phyloP scores from a whole-genome alignment of 176 grass and related monocot genomes.

The Aegilops tauschii region DNA sequence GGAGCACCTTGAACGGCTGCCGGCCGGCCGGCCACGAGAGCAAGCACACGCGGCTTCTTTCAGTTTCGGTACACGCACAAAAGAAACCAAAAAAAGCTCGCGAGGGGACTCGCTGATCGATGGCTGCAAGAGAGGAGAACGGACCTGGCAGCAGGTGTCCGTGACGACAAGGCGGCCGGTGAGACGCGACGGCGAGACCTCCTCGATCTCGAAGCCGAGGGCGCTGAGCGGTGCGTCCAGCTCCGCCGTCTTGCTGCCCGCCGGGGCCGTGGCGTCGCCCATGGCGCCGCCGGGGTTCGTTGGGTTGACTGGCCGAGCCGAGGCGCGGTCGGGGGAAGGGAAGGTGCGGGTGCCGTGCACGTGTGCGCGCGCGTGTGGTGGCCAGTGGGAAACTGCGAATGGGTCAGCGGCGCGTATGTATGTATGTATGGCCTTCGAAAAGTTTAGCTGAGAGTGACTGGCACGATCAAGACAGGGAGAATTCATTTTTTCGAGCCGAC shows the following conservation, averaged over 20 bases:
- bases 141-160: slow-evolving; percentile 68
- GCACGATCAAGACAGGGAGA: too few species aligned
- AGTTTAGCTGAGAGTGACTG: too few species aligned
- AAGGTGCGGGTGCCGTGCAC: not conserved
- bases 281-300: not conserved
- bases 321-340: not conserved
- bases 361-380: not conserved
- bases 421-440: not conserved
- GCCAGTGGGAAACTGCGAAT: too few species aligned
- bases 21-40: not conserved
- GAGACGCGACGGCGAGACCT: slow-evolving; percentile 52
- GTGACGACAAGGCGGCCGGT: slow-evolving; percentile 64
- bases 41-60: too few species aligned
- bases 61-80: too few species aligned
- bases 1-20: slow-evolving; percentile 93
- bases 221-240: slow-evolving; percentile 61
- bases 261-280: not conserved
- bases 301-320: not conserved
- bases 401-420: not conserved
- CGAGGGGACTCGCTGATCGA: too few species aligned
- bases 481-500: too few species aligned
- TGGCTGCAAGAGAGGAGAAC: too few species aligned
- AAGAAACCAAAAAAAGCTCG: too few species aligned
- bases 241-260: slow-evolving; percentile 34
- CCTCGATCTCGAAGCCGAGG: slow-evolving; percentile 67